Base-by-base conservation (phyloP, 129 eudicot species). In the Pseudognaphalium luteoalbum region DNA sequence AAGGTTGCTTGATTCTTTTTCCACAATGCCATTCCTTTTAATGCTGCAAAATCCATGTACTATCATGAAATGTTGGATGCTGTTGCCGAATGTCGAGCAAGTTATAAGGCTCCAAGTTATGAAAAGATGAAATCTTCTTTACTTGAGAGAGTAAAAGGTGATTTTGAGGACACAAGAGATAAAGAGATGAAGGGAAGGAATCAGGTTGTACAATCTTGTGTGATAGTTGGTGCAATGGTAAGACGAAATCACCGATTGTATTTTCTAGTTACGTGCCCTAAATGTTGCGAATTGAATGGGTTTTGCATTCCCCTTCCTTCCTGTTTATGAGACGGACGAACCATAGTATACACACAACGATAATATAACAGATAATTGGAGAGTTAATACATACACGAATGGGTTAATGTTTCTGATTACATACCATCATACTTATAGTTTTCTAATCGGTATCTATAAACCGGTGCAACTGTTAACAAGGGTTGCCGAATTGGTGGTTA, bases 171-270 rank as follows among this genome's bases (percentile, higher is more conserved):
- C 35, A 72, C 83, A 68, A 62, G 20, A 73, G 57, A 68, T n/a
- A 81, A 29, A 73, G 74, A 69, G 71, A 73, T 32, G 81, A 72
- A 61, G 73, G 85, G 85, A 81, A 72, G 37, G 83, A 81, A 73
- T 77, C 81, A 41, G 85, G 88, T 22, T 84, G 88, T 76, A 84
- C 85, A 54, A 69, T 84, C 79, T 73, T 81, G 70, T 81, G 88
- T 69, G 82, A 84, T 54, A 21, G 79, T 63, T 80, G 72, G 80
- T 74, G 2, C 54, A 47, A 10, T 3, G 54, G 54, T 2, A 50
- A 50, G 56, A 50, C 56, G n/a, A 50, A 74, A 52, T 78, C 85
- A 3, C 52, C 78, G 39, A 65, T 78, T 16, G 79, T 71, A 21
- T 78, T 85, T 78, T 81, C 83, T 10, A 25, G 88, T 74, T 63